A percentile compares a stretch with the other conserved stretches of the same genome.
Conservation (phyloP, 441 rosid species). For the Isatis lusitanica region DNA sequence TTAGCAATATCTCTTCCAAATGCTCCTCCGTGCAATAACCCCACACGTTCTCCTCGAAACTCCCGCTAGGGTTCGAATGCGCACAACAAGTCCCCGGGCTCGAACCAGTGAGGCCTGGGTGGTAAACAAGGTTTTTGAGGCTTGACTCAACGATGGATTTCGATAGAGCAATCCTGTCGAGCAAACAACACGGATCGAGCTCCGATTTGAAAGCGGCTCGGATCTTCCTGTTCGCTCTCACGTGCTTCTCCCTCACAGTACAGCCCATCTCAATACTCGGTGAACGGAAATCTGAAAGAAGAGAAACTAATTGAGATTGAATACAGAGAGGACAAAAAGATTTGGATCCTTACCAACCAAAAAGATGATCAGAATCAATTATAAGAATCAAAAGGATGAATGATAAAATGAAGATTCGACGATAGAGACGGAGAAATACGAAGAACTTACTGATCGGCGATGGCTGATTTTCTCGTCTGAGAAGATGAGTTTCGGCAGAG, state of each 20-base stretch:
- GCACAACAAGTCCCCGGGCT: conserved; percentile 15
- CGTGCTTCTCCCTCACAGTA: conserved; percentile 61
- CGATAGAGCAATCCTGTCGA: conserved; percentile 36
- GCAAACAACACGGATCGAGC: conserved; percentile 46
- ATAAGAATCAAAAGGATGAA: background rate
- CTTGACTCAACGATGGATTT: conserved; percentile 58
- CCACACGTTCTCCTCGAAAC: conserved; percentile 56
- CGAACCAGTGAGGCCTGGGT: conserved; percentile 43
- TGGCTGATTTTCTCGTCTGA: background rate
- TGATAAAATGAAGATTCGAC: background rate
- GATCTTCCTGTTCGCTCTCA: conserved; percentile 50
- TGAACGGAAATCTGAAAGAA: background rate
- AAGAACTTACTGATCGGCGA: conserved; percentile 18
- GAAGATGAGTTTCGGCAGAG: conserved; percentile 5
- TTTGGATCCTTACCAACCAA: background rate
- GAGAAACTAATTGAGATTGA: background rate
- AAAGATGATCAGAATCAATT: background rate
- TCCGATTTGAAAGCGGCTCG: conserved; percentile 52
- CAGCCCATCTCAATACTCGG: conserved; percentile 45
- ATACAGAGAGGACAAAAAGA: background rate
- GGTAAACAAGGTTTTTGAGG: conserved; percentile 49
- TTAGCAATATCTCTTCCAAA: conserved; percentile 65
- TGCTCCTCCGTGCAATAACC: conserved; percentile 78
- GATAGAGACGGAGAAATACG: background rate
- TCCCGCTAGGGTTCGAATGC: conserved; percentile 22